These are phyloP conservation scores for Diaporthe caulivora DNA, from an alignment of 2,329 filamentous ascomycete genomes.

Conservation along the genomic window DNA sequence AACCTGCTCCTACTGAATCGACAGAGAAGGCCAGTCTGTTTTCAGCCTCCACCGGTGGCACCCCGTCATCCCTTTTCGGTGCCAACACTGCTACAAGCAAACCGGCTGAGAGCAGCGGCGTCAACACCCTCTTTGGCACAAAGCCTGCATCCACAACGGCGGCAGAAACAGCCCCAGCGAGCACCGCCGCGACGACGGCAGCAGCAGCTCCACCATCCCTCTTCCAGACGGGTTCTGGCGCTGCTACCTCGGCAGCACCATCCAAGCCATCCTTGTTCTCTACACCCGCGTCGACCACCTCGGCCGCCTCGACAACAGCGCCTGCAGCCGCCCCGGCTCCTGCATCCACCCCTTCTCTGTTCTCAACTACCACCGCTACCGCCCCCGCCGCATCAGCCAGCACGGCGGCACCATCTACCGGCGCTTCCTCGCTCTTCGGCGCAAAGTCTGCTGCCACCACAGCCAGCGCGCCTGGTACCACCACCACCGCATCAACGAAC, in stretches of 20 bases:
- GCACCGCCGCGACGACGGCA: constrained; percentile 32
- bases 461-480: constrained; percentile 23
- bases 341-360: constrained; percentile 25
- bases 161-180: constrained; percentile 48
- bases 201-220: constrained; percentile 40
- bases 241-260: constrained; percentile 39
- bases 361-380: constrained; percentile 24
- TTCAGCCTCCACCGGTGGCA: constrained; percentile 23
- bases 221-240: constrained; percentile 33
- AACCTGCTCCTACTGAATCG: constrained; percentile 40
- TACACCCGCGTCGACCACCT: constrained; percentile 42
- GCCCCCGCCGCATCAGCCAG: constrained; percentile 44
- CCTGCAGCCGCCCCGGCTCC: constrained; percentile 34
- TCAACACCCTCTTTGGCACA: constrained; percentile 53
- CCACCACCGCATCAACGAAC: constrained; percentile 44
- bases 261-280: constrained; percentile 47
- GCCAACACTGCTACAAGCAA: constrained; percentile 42
- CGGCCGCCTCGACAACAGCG: constrained; percentile 41
- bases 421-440: constrained; percentile 37
- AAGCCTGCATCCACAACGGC: constrained; percentile 52
- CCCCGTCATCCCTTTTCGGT: constrained; percentile 36
- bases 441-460: constrained; percentile 39
- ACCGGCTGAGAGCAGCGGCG: constrained; percentile 44
- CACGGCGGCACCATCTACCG: constrained; percentile 44
- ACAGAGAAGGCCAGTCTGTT: constrained; percentile 39